These are phyloP conservation scores for Stephania japonica DNA, from an alignment of 164 flowering plant species.

Conservation along the genomic window DNA sequence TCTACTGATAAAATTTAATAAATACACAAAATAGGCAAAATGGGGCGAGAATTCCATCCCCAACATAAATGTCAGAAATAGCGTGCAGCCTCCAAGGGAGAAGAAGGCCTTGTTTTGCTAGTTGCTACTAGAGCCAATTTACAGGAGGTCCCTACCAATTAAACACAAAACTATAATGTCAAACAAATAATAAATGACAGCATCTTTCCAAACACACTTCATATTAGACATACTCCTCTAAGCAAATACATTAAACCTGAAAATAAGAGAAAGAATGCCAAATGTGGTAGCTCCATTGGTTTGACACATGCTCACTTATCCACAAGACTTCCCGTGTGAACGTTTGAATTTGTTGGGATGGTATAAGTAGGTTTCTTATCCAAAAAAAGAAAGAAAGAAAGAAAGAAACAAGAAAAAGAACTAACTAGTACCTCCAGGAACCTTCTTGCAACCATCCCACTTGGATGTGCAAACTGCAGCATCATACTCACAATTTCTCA, in stretches of 20 bases:
- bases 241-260: neutral
- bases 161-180: neutral
- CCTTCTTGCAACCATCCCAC: conserved; percentile 73
- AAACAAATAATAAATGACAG: neutral
- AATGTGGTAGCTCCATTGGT: neutral
- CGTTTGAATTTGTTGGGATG: too few relatives aligned
- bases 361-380: too few relatives aligned
- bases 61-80: too few relatives aligned
- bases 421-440: conserved; percentile 72
- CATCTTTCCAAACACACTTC: neutral
- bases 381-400: too few relatives aligned
- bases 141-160: neutral
- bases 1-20: too few relatives aligned
- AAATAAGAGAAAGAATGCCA: neutral
- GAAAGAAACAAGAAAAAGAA: neutral
- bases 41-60: too few relatives aligned
- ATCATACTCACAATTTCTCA: conserved; percentile 73
- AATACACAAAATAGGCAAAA: too few relatives aligned
- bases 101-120: too few relatives aligned
- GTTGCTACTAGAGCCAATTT: too few relatives aligned
- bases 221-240: neutral
- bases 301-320: too few relatives aligned
- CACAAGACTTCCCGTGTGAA: too few relatives aligned
- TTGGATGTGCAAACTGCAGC: conserved; percentile 74
- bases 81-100: too few relatives aligned